Base-by-base conservation (phyloP, 1,139 yeast species). In the Pichia sp. region DNA sequence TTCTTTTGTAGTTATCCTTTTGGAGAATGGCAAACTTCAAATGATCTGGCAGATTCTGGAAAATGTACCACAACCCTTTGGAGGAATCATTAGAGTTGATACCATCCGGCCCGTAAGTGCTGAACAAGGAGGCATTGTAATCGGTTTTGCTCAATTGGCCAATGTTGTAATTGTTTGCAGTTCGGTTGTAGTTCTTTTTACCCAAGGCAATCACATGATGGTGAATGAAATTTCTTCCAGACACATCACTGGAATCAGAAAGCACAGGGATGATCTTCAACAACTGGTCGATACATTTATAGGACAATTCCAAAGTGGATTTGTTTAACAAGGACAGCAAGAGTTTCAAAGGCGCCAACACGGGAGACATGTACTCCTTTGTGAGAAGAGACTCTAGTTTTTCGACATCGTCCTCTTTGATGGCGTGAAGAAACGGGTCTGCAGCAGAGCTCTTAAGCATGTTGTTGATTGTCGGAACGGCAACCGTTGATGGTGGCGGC, bases 151-250 rank as follows among this genome's bases (percentile, higher is more conserved):
- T 52, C 34, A 57, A 51, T 50, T 62, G 61, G 11, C 59, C 59
- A 40, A 55, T 45, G 23, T 46, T 32, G 32, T 52, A 54, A 45
- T 62, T 56, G 38, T 54, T 57, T 44, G 61, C 59, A 38, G 57
- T 65, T 54, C 59, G 58, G 53, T 72, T 73, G 13, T 31, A 43
- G 32, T 52, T 49, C 29, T 54, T 51, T 61, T 92, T 83, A 2
- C 97, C 97, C 55, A 87, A 76, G 32, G 85, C 80, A 54, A 90
- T 84, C 36, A 90, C 81, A 63, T 85, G 85, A 61, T 89, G 89
- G 68, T 92, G 98, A 64, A 92, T 80, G 62, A 90, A 85, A 66
- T 87, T 90, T 61, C 97, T 77, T 29, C 90, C 89, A 57, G 87
- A 84, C 50, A 92, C 82, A 65, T 90, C 97, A 7, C 82, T 72